Percentiles rank a stretch among this genome's conserved stretches.
Evolutionary conservation across 257 asterid species (phyloP).

Genomic region (Fraxinus anomala): DNA sequence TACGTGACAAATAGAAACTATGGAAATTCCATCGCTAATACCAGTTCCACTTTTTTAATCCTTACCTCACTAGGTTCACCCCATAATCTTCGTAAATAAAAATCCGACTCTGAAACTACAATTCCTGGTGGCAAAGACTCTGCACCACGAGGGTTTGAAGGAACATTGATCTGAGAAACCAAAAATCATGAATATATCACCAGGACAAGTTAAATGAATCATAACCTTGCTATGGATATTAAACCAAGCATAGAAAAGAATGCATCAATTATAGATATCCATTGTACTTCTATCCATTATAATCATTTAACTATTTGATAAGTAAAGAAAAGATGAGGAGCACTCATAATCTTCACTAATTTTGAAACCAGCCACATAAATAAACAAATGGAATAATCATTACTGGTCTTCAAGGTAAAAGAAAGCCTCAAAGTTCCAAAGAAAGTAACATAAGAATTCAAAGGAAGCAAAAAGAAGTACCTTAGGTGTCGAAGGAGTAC

Average conservation of each 20-base stretch:
- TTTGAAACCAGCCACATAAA: conserved; percentile 11
- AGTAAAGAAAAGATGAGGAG: conserved; percentile 1
- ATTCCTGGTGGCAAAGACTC: conserved; percentile 97
- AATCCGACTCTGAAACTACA: conserved; percentile 87
- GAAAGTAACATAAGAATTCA: conserved; percentile 16
- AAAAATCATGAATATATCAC: conserved; percentile 11
- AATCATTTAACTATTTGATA: conserved; percentile 14
- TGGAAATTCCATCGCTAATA: conserved; percentile 7
- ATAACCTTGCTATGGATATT: conserved; percentile 10
- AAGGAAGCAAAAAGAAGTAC: conserved; percentile 41
- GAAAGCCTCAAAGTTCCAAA: conserved; percentile 1
- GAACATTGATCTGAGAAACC: conserved; percentile 71
- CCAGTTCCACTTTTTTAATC: conserved; percentile 19
- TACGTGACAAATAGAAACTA: conserved; percentile 2
- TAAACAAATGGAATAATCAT: conserved; percentile 12
- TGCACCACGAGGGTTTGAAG: conserved; percentile 97
- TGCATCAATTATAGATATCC: neutral
- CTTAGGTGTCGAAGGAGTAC: conserved; percentile 82
- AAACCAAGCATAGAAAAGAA: conserved; percentile 14
- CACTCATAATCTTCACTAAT: neutral
- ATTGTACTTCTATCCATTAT: neutral
- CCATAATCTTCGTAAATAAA: conserved; percentile 92
- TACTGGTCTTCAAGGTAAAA: conserved; percentile 14
- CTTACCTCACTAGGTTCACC: conserved; percentile 97
- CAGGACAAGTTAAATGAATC: neutral